phyloP scores from a whole-genome alignment of 2,329 filamentous ascomycete species.

The Aspergillus uvarum region DNA sequence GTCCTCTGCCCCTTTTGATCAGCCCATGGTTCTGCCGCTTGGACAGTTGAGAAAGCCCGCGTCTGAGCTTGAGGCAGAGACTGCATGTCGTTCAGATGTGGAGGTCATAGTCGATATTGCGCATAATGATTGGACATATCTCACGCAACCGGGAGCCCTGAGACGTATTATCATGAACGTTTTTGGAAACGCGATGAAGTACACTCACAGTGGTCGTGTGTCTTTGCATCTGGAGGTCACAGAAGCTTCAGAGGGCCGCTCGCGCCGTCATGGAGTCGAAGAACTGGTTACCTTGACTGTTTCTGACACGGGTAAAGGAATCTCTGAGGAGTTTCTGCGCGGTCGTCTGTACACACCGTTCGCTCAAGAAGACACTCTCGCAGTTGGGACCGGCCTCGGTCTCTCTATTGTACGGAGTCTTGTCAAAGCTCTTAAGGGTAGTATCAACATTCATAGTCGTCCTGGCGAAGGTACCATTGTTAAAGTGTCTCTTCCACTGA shows the following conservation, averaged over 20 bases:
- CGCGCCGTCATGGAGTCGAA: constrained; percentile 32
- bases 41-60: constrained; percentile 2
- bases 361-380: constrained; percentile 61
- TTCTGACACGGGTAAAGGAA: constrained; percentile 65
- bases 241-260: constrained; percentile 30
- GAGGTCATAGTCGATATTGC: constrained; percentile 56
- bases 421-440: constrained; percentile 59
- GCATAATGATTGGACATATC: constrained; percentile 53
- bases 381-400: constrained; percentile 54
- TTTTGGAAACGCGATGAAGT: constrained; percentile 63
- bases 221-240: constrained; percentile 42
- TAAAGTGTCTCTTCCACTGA: constrained; percentile 49
- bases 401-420: constrained; percentile 64
- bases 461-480: constrained; percentile 57
- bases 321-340: constrained; percentile 61
- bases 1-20: constrained; percentile 26
- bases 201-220: constrained; percentile 56
- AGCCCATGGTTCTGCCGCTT: constrained; percentile 23
- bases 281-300: constrained; percentile 49
- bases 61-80: not conserved
- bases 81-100: constrained; percentile 30
- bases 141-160: constrained; percentile 55
- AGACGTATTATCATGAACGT: constrained; percentile 62
- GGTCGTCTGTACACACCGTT: constrained; percentile 59
- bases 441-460: constrained; percentile 57